phyloP scores from a whole-genome alignment of 2,329 filamentous ascomycete species.

The Curvularia hawaiiensis region DNA sequence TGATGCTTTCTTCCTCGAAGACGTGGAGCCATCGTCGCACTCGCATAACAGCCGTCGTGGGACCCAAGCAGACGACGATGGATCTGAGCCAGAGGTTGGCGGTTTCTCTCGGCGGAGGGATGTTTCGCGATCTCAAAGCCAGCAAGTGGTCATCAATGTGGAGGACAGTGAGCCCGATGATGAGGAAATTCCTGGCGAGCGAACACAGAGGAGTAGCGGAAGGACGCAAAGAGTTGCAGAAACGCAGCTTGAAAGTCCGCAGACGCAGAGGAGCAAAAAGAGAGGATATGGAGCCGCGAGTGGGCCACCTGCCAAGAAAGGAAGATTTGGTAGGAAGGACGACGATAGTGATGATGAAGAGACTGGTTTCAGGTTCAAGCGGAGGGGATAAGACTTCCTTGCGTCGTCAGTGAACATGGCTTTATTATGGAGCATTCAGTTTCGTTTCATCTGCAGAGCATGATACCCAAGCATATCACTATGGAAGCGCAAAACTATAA shows the following conservation, averaged over 20 bases:
- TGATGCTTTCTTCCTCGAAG: conserved; percentile 75
- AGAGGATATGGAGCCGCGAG: conserved; percentile 29
- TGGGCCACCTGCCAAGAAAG: conserved; percentile 39
- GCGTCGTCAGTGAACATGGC: not conserved
- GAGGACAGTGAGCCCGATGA: conserved; percentile 41
- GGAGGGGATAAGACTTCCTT: conserved; percentile 15
- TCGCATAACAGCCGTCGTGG: conserved; percentile 19
- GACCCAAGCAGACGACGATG: conserved; percentile 20
- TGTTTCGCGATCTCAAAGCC: conserved; percentile 8
- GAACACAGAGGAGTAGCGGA: conserved; percentile 32
- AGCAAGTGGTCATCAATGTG: conserved; percentile 33
- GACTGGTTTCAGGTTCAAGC: conserved; percentile 60
- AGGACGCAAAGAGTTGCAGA: conserved; percentile 35
- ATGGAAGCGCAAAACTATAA: not conserved
- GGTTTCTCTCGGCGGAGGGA: conserved; percentile 36
- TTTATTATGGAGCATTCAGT: not conserved
- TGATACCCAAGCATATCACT: conserved; percentile 11
- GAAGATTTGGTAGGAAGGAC: conserved; percentile 29
- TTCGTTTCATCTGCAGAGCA: not conserved
- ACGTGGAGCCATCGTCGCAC: conserved; percentile 25
- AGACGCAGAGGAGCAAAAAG: conserved; percentile 38
- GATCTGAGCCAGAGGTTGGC: conserved; percentile 37
- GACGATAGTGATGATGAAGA: conserved; percentile 64
- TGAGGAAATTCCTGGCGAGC: conserved; percentile 24
- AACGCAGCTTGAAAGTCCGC: conserved; percentile 39